Base-by-base conservation (phyloP, 2,329 filamentous ascomycete species). In the Scytalidium lignicola region DNA sequence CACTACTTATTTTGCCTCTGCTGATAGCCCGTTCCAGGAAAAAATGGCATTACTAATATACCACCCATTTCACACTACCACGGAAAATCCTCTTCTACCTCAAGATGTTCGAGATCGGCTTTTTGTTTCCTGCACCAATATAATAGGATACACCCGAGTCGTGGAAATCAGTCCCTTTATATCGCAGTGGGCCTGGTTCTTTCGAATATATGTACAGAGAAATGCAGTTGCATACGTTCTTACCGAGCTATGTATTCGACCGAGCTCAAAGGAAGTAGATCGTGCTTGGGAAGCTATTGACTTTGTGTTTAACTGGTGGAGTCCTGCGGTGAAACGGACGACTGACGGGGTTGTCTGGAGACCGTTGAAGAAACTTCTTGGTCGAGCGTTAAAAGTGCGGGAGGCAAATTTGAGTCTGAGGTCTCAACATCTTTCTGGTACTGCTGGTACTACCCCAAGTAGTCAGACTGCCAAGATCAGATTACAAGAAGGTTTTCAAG, bases 341-440 rank as follows among this genome's bases (percentile, higher is more conserved):
- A 67, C 69, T 44, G 67, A 68, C 21, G 78, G 77, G 1, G 70
- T 72, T 47, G 67, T 80, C 7, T 80, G 78, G 77, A 66, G 71
- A 37, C 78, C 78, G 1, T 71, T 80, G 22, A 72, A 71, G 56
- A 79, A 78, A 58, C 62, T 80, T 3, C 65, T 76, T 51, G 72
- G 70, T 52, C 75, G 74, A 58, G 78, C 78, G 32, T 37, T 37
- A 13, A 37, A 37, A 37, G 32, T 37, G 12, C 10, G 32, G n/a
- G 32, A 17, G 15, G 32, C 10, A 13, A 37, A 37, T n/a, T n/a
- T 37, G 32, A 37, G 32, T 17, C 15, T 37, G 32, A 37, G n/a
- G 15, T 37, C 32, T 17, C 32, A 17, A n/a, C 32, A 37, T 4
- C 32, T 37, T 8, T 37, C 32, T 17, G 15, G n/a, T 37, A 26